Base-by-base conservation (phyloP, 2,329 filamentous ascomycete species). In the Aspergillus sp. region DNA sequence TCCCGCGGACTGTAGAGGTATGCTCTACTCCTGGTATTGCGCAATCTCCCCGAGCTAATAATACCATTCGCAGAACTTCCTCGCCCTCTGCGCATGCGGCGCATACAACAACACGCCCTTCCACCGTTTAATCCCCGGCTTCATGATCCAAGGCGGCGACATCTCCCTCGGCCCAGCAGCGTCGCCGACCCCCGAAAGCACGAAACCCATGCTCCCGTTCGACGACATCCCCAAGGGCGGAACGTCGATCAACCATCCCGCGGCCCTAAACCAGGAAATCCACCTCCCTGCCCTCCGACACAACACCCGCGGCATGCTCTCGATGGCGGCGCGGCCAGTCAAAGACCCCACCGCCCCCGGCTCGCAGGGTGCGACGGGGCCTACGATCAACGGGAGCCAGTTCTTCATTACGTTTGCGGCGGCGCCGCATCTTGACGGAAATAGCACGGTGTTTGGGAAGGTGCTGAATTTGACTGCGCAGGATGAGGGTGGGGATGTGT, bases 1-100 rank as follows among this genome's bases (percentile, higher is more conserved):
- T 96, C 29, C 94, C 94, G 57, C 92, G 93, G 72, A 96, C 94
- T 0, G 88, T 91, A 58, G 89, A 96, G 76, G 88, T 88, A 76
- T 51, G 76, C 62, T 13, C 13, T 7, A 32, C 29, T 7, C 17
- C n/a, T n/a, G n/a, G n/a, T 9, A 3, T 16, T 32, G 9, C 23
- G 10, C 23, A 31, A 46, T 7, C 25, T 9, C 29, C 13, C 23
- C 7, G 5, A 32, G 16, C 34, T 38, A 17, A 38, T 17, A 17
- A 2, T n/a, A n/a, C 14, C 3, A 38, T 41, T 29, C 10, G 10
- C 68, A 81, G 75, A 87, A 87, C 72, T 87, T 87, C 71, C 79
- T 87, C 55, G 84, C 84, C 54, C 79, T 87, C 45, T 85, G 82
- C 73, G 84, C 84, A 44, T 81, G 79, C 34, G 76, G 74, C 64